phyloP scores from a whole-genome alignment of 2,329 filamentous ascomycete genomes.

The Ambrosiella beaveri region DNA sequence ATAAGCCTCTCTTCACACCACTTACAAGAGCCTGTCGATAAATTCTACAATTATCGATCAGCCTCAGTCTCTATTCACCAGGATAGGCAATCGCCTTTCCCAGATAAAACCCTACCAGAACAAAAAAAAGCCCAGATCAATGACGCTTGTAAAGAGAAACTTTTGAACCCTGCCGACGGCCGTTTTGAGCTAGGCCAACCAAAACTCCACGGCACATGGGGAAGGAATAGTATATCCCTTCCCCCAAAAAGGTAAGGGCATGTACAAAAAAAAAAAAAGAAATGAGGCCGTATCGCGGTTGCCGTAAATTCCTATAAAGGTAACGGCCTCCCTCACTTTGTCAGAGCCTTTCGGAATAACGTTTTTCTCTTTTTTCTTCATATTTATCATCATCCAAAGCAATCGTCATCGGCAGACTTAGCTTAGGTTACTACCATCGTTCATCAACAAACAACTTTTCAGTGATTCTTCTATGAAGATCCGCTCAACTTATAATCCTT shows the following conservation, averaged over 20 bases:
- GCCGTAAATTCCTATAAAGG: constrained; percentile 1
- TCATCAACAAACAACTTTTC: neutral
- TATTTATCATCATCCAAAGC: constrained; percentile 8
- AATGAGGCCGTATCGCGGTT: neutral
- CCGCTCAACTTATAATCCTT: neutral
- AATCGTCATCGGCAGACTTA: constrained; percentile 13
- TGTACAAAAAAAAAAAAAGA: neutral
- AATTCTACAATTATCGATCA: too few relatives aligned
- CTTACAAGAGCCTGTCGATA: too few relatives aligned
- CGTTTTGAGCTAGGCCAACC: neutral
- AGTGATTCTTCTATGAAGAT: constrained; percentile 4
- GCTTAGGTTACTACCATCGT: constrained; percentile 5
- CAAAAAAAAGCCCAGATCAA: neutral
- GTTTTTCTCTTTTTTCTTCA: constrained; percentile 9
- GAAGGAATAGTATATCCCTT: neutral
- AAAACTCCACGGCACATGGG: neutral
- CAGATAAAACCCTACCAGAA: neutral
- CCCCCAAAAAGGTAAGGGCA: neutral
- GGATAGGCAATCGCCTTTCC: neutral
- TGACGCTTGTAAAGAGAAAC: neutral
- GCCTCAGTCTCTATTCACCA: too few relatives aligned
- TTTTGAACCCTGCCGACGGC: neutral
- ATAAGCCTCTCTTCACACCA: too few relatives aligned
- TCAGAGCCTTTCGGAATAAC: neutral
- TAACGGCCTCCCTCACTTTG: neutral